phyloP scores from a whole-genome alignment of 352 stramenopile genomes.

The Phytopythium litorale region DNA sequence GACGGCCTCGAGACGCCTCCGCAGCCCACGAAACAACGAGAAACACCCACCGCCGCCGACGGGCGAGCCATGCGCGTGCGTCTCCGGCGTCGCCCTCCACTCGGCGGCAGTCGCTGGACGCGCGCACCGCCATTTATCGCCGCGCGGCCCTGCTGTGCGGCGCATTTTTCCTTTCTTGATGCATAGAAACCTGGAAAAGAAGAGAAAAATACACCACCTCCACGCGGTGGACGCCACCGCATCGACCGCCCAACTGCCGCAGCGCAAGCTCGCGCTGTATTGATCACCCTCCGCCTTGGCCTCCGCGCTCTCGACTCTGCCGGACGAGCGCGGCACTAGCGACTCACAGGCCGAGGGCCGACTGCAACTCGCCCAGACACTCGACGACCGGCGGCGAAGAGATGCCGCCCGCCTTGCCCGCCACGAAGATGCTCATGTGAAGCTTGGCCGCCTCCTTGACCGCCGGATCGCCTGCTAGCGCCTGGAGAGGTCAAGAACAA shows the following conservation, averaged over 20 bases:
- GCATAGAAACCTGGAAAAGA: constrained; percentile 6
- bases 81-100: not conserved
- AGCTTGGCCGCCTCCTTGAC: constrained; percentile 44
- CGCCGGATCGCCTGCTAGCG: constrained; percentile 29
- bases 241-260: not conserved
- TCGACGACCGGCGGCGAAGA: constrained; percentile 41
- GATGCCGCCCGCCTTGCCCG: constrained; percentile 38
- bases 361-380: constrained; percentile 54
- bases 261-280: not conserved
- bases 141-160: not conserved
- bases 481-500: constrained; percentile 17
- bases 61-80: not conserved
- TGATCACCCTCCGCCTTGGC: too few species aligned
- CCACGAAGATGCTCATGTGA: constrained; percentile 50
- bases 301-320: too few species aligned
- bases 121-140: not conserved
- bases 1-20: too few species aligned
- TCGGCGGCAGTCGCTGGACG: not conserved
- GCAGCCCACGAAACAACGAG: not conserved
- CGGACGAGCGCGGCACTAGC: too few species aligned
- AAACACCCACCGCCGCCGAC: not conserved
- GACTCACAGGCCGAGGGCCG: constrained; percentile 18
- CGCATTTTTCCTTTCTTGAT: constrained; percentile 9
- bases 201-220: constrained; percentile 5
- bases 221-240: not conserved